Conservation (phyloP, 2,329 filamentous ascomycete genomes). For the Phialophora tarda region DNA sequence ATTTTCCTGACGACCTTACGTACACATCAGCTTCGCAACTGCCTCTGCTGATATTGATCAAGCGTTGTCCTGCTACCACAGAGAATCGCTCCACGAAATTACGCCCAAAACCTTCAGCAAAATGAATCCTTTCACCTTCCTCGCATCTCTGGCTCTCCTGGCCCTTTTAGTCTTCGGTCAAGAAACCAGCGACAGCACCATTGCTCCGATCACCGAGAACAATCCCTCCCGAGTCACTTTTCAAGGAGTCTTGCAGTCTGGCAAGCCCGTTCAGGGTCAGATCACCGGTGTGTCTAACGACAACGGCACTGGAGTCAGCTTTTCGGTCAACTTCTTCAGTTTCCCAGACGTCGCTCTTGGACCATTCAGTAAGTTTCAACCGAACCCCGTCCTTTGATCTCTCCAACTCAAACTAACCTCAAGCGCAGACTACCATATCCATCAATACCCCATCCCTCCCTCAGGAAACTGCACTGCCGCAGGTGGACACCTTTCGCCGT, state of each 20-base stretch:
- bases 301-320: constrained; percentile 61
- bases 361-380: constrained; percentile 62
- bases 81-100: neutral
- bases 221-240: constrained; percentile 64
- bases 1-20: neutral
- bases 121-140: constrained; percentile 37
- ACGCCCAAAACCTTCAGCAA: constrained; percentile 6
- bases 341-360: constrained; percentile 61
- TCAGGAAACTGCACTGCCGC: constrained; percentile 75
- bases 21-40: neutral
- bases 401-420: neutral
- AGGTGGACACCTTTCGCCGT: constrained; percentile 73
- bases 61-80: neutral
- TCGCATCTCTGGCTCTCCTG: constrained; percentile 38
- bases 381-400: neutral
- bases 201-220: constrained; percentile 59
- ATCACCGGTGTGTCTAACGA: constrained; percentile 56
- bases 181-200: constrained; percentile 45
- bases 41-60: neutral
- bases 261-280: constrained; percentile 62
- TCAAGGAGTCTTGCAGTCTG: constrained; percentile 60
- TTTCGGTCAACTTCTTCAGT: constrained; percentile 63
- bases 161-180: constrained; percentile 37
- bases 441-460: constrained; percentile 66
- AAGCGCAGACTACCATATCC: constrained; percentile 71